phyloP scores from a whole-genome alignment of 129 eudicot species.

The Gnaphalium uliginosum region DNA sequence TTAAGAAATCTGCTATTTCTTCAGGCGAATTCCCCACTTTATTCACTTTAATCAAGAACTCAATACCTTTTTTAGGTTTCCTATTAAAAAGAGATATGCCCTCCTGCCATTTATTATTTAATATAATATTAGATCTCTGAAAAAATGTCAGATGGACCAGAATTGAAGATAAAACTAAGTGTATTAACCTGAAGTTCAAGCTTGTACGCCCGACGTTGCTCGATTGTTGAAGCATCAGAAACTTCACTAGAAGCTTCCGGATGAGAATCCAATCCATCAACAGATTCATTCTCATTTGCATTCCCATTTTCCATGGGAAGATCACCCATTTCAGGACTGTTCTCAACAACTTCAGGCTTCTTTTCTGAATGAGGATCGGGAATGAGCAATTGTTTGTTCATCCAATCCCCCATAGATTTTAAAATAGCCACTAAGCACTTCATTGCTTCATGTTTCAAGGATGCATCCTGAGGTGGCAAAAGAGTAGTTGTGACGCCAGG shows the following conservation, averaged over 20 bases:
- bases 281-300: constrained; percentile 56
- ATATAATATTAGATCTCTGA: constrained; percentile 38
- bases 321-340: constrained; percentile 57
- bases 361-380: constrained; percentile 76
- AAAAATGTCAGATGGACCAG: constrained; percentile 27
- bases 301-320: constrained; percentile 57
- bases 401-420: constrained; percentile 99
- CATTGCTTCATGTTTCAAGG: constrained; percentile 94
- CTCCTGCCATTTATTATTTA: constrained; percentile 67
- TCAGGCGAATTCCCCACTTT: constrained; percentile 90
- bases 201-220: constrained; percentile 98
- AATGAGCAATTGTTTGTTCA: constrained; percentile 92
- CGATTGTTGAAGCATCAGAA: constrained; percentile 85
- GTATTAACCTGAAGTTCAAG: constrained; percentile 92
- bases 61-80: constrained; percentile 94
- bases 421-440: constrained; percentile 83
- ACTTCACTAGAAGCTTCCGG: constrained; percentile 78
- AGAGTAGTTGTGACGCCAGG: constrained; percentile 84
- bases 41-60: constrained; percentile 88
- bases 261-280: constrained; percentile 81
- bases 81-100: constrained; percentile 94
- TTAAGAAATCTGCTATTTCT: constrained; percentile 86
- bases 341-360: constrained; percentile 57
- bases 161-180: constrained; percentile 24
- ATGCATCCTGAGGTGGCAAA: constrained; percentile 89